Conservation (phyloP, 2,329 filamentous ascomycete genomes). For the Talaromyces sp. region DNA sequence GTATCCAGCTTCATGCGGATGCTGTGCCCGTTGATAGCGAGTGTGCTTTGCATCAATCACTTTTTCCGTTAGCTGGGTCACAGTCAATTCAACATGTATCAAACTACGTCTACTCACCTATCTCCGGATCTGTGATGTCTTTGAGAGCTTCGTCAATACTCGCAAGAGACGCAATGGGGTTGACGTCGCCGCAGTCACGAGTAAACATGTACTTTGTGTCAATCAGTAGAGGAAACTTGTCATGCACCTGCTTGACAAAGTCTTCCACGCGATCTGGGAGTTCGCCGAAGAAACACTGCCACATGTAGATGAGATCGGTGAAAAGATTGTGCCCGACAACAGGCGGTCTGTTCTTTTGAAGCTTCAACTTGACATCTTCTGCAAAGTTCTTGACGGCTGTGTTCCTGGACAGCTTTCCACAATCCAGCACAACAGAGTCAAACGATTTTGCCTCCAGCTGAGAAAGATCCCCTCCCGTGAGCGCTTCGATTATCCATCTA, state of each 20-base stretch:
- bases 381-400: constrained; percentile 21
- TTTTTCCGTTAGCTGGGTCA: constrained; percentile 10
- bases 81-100: constrained; percentile 12
- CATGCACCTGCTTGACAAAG: constrained; percentile 47
- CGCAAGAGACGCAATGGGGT: constrained; percentile 34
- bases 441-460: constrained; percentile 30
- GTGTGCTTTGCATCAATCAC: constrained; percentile 24
- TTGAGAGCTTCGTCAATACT: constrained; percentile 23
- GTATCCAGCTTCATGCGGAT: constrained; percentile 55
- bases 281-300: constrained; percentile 52
- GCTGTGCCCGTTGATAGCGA: constrained; percentile 23
- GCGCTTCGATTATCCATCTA: constrained; percentile 42
- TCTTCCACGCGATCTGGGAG: constrained; percentile 52
- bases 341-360: constrained; percentile 44
- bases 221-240: constrained; percentile 51
- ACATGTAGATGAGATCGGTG: constrained; percentile 57
- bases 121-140: constrained; percentile 20
- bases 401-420: constrained; percentile 7
- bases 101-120: constrained; percentile 20
- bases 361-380: constrained; percentile 28
- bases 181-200: constrained; percentile 47
- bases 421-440: constrained; percentile 15
- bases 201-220: constrained; percentile 62
- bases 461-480: constrained; percentile 37
- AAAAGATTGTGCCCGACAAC: constrained; percentile 61